Evolutionary conservation across 2,329 filamentous ascomycete species (phyloP).

Genomic region (Paecilomyces niveus): DNA sequence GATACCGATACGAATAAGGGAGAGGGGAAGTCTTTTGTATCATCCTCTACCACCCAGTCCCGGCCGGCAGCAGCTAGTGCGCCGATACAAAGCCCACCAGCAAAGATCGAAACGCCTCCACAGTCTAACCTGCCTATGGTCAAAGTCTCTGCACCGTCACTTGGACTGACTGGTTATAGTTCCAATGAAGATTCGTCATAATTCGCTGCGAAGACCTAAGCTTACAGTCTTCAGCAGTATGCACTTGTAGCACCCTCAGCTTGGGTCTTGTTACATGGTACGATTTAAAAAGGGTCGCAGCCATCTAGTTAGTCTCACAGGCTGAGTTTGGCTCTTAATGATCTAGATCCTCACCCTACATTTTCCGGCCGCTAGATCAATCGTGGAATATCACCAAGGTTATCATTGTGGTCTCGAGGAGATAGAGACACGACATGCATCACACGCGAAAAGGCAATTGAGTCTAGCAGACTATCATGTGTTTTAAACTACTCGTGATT

Average conservation of each 20-base stretch:
- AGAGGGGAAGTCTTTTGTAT: background rate
- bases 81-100: background rate
- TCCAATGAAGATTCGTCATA: conserved; percentile 30
- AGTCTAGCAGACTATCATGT: background rate
- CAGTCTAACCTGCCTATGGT: conserved; percentile 6
- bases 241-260: background rate
- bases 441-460: background rate
- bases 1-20: background rate
- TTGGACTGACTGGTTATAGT: conserved; percentile 32
- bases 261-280: too few relatives aligned
- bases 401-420: background rate
- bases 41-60: background rate
- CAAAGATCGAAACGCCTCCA: background rate
- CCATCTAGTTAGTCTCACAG: background rate
- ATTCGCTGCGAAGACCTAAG: background rate
- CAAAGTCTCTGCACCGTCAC: conserved; percentile 17
- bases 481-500: background rate
- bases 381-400: too few relatives aligned
- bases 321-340: background rate
- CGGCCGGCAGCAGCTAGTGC: background rate
- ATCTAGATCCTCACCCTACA: background rate
- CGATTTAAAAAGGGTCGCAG: background rate
- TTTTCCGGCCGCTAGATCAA: background rate
- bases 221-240: background rate
- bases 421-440: background rate